phyloP scores from a whole-genome alignment of 2,329 filamentous ascomycete species.

The Exophiala dermatitidis region DNA sequence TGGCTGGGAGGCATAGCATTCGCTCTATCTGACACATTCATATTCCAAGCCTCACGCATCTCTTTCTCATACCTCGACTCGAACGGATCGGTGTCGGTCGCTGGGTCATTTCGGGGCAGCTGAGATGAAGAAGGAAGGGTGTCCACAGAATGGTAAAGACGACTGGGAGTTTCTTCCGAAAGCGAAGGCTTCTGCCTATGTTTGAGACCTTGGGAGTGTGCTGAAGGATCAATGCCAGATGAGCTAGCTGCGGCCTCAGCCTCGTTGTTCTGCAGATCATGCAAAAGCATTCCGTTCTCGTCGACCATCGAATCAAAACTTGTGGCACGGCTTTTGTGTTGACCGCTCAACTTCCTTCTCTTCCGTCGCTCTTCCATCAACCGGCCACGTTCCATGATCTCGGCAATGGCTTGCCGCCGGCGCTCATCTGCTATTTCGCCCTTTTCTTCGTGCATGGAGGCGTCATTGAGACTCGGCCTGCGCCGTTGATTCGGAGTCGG shows the following conservation, averaged over 20 bases:
- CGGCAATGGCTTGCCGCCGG: conserved; percentile 39
- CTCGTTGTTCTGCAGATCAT: background rate
- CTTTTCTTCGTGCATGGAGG: conserved; percentile 43
- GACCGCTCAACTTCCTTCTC: conserved; percentile 22
- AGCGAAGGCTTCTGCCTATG: conserved; percentile 3
- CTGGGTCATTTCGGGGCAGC: conserved; percentile 9
- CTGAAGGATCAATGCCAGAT: conserved; percentile 5
- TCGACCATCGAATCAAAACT: conserved; percentile 41
- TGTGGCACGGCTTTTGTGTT: conserved; percentile 18
- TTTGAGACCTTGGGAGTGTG: conserved; percentile 2
- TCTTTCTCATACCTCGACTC: conserved; percentile 27
- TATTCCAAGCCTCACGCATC: conserved; percentile 28
- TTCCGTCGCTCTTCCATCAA: conserved; percentile 36
- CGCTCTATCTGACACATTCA: conserved; percentile 17
- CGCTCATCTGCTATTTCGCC: conserved; percentile 40
- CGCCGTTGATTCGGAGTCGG: conserved; percentile 34
- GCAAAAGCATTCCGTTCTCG: conserved; percentile 8
- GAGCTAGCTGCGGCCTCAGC: conserved; percentile 2
- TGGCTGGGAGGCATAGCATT: conserved; percentile 32
- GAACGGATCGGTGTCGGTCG: conserved; percentile 6
- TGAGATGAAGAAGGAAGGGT: background rate
- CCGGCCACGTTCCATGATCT: conserved; percentile 39
- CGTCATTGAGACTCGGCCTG: conserved; percentile 32
- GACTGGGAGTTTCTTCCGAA: background rate
- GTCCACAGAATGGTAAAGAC: background rate